Percentiles rank a stretch among this genome's conserved stretches.
Evolutionary conservation across 129 eudicot genomes (phyloP).

Genomic region (Flaveria linearis): DNA sequence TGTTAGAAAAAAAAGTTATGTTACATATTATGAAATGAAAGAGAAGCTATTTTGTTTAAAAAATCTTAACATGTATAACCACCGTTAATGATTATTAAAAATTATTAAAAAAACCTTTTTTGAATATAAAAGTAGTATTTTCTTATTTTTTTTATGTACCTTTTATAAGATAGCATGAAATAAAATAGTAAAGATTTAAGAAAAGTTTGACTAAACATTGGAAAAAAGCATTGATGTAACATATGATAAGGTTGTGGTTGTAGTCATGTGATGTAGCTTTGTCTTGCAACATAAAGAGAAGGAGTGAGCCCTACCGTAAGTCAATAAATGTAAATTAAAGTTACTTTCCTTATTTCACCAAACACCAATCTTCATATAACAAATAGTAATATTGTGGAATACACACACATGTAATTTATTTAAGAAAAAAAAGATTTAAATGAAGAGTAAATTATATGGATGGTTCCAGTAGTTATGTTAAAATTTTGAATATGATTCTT

Average conservation of each 20-base stretch:
- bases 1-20: not conserved
- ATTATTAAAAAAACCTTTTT: too few relatives aligned
- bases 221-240: conserved; percentile 36
- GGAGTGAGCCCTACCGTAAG: conserved; percentile 27
- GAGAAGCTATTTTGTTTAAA: not conserved
- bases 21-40: not conserved
- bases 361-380: conserved; percentile 20
- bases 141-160: not conserved
- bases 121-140: not conserved
- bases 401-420: too few relatives aligned
- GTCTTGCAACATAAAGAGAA: conserved; percentile 31
- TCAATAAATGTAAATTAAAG: conserved; percentile 18
- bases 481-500: too few relatives aligned
- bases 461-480: too few relatives aligned
- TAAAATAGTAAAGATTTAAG: conserved; percentile 12
- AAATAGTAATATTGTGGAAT: not conserved
- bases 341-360: conserved; percentile 34
- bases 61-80: not conserved
- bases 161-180: not conserved
- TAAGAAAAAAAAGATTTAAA: too few relatives aligned
- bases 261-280: conserved; percentile 40
- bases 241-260: conserved; percentile 35
- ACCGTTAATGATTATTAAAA: too few relatives aligned
- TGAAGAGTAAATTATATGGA: too few relatives aligned
- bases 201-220: conserved; percentile 14